These are phyloP conservation scores for sweet orange (Citrus sinensis) DNA, from an alignment of 345 rosid genomes.

Conservation along the genomic window DVS_A1.0 CM039162.1:25614001-25614500, in stretches of 20 bases:
- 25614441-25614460: conserved; percentile 86
- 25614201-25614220: conserved; percentile 73
- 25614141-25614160: conserved; percentile 77
- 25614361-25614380: neutral
- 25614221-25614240: conserved; percentile 79
- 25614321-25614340: neutral
- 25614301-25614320: conserved; percentile 1
- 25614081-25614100: neutral
- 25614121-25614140: conserved; percentile 62
- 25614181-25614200: conserved; percentile 76
- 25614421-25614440: conserved; percentile 96
- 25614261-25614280: conserved; percentile 97
- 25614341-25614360: neutral
- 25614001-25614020: no score
- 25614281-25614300: conserved; percentile 63
- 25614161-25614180: conserved; percentile 73
- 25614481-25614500: neutral
- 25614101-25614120: neutral
- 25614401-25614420: conserved; percentile 90
- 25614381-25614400: conserved; percentile 3
- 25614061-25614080: neutral
- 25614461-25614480: conserved; percentile 44
- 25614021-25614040: neutral
- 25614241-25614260: conserved; percentile 99
- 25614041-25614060: neutral